phyloP scores from a whole-genome alignment of 768 basidiomycete genomes.

The Fomitopsis serialis region DNA sequence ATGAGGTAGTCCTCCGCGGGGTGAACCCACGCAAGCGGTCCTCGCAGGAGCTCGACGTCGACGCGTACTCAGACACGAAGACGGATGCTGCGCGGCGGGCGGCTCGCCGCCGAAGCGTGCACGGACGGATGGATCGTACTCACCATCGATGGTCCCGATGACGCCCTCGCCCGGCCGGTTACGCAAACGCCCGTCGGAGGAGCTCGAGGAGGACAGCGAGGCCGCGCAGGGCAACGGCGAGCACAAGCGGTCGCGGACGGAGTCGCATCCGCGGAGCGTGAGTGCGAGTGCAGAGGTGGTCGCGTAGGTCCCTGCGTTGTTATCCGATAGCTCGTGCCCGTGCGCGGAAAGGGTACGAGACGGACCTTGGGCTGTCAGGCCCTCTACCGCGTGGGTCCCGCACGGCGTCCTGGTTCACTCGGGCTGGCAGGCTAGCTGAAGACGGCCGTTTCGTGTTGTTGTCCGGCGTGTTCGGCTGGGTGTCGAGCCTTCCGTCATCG shows the following conservation, averaged over 20 bases:
- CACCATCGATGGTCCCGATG: conserved; percentile 1
- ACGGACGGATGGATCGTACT: conserved; percentile 20
- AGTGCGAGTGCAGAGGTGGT: not conserved
- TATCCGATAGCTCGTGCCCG: not conserved
- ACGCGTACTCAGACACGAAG: conserved; percentile 6
- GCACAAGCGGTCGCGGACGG: conserved; percentile 3
- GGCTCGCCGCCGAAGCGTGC: conserved; percentile 39
- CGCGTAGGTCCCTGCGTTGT: not conserved
- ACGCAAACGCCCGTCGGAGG: conserved; percentile 23
- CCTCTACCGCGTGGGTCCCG: not conserved
- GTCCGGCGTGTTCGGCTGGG: not conserved
- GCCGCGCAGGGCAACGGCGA: conserved; percentile 3
- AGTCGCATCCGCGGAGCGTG: not conserved
- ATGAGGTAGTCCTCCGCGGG: conserved; percentile 23
- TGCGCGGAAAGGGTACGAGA: not conserved
- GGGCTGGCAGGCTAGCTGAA: not conserved
- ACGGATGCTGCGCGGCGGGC: not conserved
- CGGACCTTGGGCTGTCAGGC: not conserved
- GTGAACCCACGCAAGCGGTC: conserved; percentile 29
- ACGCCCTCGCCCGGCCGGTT: conserved; percentile 6
- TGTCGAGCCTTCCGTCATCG: not conserved
- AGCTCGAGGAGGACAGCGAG: conserved; percentile 18
- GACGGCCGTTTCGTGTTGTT: not conserved
- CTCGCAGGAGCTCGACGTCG: conserved; percentile 32
- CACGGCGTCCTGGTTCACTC: not conserved